Evolutionary conservation across 2,329 filamentous ascomycete species (phyloP), one percentile per base, ranked within the genome.

Genomic region (Trichocomaceae sp.): DNA sequence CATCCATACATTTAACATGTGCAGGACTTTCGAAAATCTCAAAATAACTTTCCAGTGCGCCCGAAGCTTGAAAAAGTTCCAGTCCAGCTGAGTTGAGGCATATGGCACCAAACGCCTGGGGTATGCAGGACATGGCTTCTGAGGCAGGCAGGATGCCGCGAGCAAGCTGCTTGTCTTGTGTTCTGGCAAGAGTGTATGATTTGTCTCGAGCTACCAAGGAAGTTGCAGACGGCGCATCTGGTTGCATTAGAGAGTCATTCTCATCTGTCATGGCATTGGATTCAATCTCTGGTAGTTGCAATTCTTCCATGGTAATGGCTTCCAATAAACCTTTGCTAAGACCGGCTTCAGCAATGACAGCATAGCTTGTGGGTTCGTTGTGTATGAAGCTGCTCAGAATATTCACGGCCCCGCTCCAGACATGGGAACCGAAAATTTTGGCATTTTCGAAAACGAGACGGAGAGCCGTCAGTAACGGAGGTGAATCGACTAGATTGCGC

Each of bases 371-470:
- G 0, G 93, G 93, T 65, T 99, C 93, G 66, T 97, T 96, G 72
- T 99, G 95, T 64, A 99, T 95, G 71, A 99, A 99, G 63, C 90
- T 92, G 66, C 89, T 93, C 50, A 99, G 77, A 55, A 96, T 92
- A 53, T 86, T 91, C 58, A 96, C 89, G 6, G 90, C 87, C 68
- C 91, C 91, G 48, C 90, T 96, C 93, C 93, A 99, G 5, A 97
- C 90, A 57, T 93, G 86, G 2, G 92, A 93, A 12, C 93, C 93
- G 67, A 91, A 99, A 37, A 85, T 78, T 51, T 78, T 78, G 37
- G 88, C 85, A 63, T 95, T 87, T 59, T 86, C 84, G 59, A 96
- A 87, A 46, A 99, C 88, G 37, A 84, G 80, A 52, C 88, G 85
- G 50, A 99, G 79, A 55, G 88, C 89, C 20, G 78, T 81, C 46